Evolutionary conservation across 768 basidiomycete species (phyloP).

Genomic region (Mycena polygramma): DNA sequence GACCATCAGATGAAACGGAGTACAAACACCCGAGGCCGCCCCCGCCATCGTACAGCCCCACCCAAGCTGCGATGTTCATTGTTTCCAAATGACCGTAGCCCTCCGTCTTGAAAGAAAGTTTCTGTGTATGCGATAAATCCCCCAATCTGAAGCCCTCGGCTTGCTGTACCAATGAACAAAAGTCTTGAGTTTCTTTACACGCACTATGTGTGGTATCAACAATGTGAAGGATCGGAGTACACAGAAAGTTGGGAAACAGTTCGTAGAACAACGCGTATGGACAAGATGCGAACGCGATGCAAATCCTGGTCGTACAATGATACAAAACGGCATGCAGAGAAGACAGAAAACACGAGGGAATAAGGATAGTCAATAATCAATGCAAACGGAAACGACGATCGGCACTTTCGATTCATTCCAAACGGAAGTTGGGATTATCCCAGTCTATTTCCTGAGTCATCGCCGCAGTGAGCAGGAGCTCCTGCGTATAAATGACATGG

Average conservation of each 20-base stretch:
- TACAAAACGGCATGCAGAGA: background rate
- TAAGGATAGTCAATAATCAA: conserved; percentile 19
- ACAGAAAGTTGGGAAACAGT: background rate
- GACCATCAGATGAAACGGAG: background rate
- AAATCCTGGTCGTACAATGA: background rate
- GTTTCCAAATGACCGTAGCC: no score
- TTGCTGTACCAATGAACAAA: no score
- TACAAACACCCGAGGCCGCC: conserved; percentile 6
- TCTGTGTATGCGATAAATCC: no score
- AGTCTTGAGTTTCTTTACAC: no score
- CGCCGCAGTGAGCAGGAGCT: conserved; percentile 74
- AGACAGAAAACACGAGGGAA: conserved; percentile 4
- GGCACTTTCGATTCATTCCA: no score
- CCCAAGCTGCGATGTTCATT: background rate
- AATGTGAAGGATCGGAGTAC: no score
- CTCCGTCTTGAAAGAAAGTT: no score
- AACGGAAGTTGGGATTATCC: conserved; percentile 58
- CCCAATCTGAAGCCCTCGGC: no score
- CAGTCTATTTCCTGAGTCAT: conserved; percentile 78
- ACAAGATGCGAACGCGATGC: no score
- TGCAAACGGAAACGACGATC: conserved; percentile 37
- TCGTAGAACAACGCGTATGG: background rate
- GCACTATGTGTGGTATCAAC: no score
- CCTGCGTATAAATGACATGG: conserved; percentile 74
- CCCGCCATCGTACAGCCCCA: conserved; percentile 16